Conservation (phyloP, 73 alveolate species). For the Paramecium bursaria region DNA sequence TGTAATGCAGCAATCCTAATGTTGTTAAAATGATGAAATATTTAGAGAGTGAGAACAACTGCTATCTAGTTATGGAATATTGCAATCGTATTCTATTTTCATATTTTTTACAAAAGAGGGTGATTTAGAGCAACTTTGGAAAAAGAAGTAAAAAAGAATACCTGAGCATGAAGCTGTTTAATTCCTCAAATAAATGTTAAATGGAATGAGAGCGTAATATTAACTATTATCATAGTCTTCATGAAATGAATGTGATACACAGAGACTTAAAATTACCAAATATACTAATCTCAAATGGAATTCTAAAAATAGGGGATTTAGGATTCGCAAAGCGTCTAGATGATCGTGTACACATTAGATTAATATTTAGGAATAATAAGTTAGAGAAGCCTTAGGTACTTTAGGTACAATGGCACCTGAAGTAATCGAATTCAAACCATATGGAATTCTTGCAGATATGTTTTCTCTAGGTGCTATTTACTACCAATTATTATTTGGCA, state of each 20-base stretch:
- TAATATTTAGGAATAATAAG: neutral
- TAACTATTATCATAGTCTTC: neutral
- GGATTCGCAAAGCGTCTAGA: slow-evolving; percentile 38
- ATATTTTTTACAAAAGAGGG: neutral
- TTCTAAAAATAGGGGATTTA: slow-evolving; percentile 58
- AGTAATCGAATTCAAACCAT: slow-evolving; percentile 35
- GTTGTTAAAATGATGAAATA: slow-evolving; percentile 34
- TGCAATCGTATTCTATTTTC: neutral
- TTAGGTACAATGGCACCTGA: slow-evolving; percentile 59
- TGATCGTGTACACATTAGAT: no score
- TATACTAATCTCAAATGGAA: slow-evolving; percentile 29
- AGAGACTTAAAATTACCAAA: slow-evolving; percentile 47
- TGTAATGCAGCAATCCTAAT: slow-evolving; percentile 20
- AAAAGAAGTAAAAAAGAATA: slow-evolving; percentile 10
- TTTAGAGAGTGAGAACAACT: slow-evolving; percentile 23
- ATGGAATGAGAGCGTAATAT: slow-evolving; percentile 48
- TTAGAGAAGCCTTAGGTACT: slow-evolving; percentile 60
- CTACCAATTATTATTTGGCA: slow-evolving; percentile 11
- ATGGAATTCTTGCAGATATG: slow-evolving; percentile 33
- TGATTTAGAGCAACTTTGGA: slow-evolving; percentile 32
- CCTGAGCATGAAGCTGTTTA: neutral
- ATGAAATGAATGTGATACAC: slow-evolving; percentile 58
- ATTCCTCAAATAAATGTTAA: slow-evolving; percentile 41
- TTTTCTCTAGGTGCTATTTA: slow-evolving; percentile 43
- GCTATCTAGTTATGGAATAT: slow-evolving; percentile 52